phyloP scores from a whole-genome alignment of 2,329 filamentous ascomycete genomes.

The Fusarium pseudograminearum region DNA sequence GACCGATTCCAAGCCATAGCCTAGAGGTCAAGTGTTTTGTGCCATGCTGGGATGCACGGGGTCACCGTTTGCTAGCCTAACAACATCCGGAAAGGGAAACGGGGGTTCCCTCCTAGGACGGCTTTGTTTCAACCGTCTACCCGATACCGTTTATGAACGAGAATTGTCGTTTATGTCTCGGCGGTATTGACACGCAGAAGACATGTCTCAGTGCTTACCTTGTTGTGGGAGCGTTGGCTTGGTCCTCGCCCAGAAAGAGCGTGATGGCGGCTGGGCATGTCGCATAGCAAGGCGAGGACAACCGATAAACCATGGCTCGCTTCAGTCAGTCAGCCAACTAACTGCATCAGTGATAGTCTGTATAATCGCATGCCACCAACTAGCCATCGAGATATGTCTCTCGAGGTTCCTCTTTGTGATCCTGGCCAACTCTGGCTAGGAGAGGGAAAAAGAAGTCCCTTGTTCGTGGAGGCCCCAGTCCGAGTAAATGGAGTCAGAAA shows the following conservation, averaged over 20 bases:
- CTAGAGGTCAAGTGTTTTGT: constrained; percentile 2
- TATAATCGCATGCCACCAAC: neutral
- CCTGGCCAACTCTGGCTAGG: neutral
- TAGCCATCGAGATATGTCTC: constrained; percentile 4
- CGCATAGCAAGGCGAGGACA: constrained; percentile 23
- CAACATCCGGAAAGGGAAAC: constrained; percentile 11
- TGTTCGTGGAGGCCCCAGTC: neutral
- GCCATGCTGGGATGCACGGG: constrained; percentile 11
- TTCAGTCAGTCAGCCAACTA: constrained; percentile 13
- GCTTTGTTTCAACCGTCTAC: constrained; percentile 29
- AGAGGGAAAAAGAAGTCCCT: no score
- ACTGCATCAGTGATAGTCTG: constrained; percentile 24
- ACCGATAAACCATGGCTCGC: neutral
- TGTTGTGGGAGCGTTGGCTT: neutral
- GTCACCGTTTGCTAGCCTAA: constrained; percentile 1
- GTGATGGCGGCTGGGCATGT: constrained; percentile 27
- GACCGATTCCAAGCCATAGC: constrained; percentile 3
- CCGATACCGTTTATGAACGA: constrained; percentile 15
- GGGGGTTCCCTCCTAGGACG: constrained; percentile 14
- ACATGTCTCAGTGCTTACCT: constrained; percentile 25
- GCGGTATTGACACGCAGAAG: constrained; percentile 7
- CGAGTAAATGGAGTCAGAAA: neutral
- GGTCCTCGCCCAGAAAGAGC: constrained; percentile 17
- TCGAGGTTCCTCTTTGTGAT: neutral
- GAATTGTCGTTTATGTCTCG: constrained; percentile 20